Evolutionary conservation across 2,329 filamentous ascomycete genomes (phyloP).

Genomic region (Huntiella decipiens): DNA sequence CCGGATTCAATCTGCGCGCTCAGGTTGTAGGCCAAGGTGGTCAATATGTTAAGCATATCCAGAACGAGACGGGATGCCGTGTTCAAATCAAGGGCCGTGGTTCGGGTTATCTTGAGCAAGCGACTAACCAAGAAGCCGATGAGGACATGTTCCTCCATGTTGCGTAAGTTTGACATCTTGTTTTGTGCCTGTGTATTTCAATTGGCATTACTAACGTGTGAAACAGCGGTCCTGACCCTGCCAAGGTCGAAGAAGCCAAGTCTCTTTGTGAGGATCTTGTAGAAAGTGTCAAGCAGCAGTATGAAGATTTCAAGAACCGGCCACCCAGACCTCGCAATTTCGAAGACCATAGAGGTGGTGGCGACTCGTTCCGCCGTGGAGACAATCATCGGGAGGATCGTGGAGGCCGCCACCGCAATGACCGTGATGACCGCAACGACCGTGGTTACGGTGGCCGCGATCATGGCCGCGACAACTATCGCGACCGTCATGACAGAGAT

Average conservation of each 20-base stretch:
- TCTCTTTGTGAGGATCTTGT: conserved; percentile 78
- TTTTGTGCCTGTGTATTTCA: neutral
- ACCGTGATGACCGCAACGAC: conserved; percentile 12
- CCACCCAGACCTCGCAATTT: conserved; percentile 41
- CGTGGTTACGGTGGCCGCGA: conserved; percentile 16
- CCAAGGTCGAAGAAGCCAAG: conserved; percentile 72
- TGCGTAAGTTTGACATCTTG: conserved; percentile 39
- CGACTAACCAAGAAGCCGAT: conserved; percentile 78
- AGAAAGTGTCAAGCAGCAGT: conserved; percentile 69
- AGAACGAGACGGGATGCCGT: conserved; percentile 82
- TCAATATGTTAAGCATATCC: conserved; percentile 94
- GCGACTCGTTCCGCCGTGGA: conserved; percentile 18
- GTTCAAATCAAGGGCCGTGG: conserved; percentile 97
- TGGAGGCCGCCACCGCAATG: conserved; percentile 12
- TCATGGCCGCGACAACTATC: conserved; percentile 13
- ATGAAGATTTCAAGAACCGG: conserved; percentile 75
- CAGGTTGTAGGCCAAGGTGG: conserved; percentile 91
- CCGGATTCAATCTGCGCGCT: conserved; percentile 86
- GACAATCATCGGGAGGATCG: conserved; percentile 15
- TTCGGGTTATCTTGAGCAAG: conserved; percentile 80
- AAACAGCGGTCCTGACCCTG: conserved; percentile 61
- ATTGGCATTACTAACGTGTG: conserved; percentile 17
- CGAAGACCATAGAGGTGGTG: conserved; percentile 21
- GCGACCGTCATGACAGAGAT: conserved; percentile 14
- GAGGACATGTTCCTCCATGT: conserved; percentile 95